phyloP scores from a whole-genome alignment of 148 eudicot genomes.

The Rhododendron simsii region DNA sequence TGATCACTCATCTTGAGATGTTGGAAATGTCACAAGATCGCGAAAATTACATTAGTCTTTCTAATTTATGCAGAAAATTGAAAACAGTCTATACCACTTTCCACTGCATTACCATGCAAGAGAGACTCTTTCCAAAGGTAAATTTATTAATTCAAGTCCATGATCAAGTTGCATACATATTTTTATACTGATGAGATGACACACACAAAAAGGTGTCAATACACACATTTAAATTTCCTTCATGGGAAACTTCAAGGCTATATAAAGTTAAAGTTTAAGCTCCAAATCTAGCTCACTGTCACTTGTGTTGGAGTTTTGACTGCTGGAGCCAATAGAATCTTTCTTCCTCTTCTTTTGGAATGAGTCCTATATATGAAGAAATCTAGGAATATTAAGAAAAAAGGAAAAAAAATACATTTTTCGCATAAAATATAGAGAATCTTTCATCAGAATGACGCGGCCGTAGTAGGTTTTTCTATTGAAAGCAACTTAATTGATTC shows the following conservation, averaged over 20 bases:
- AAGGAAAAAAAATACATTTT: not conserved
- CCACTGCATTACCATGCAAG: too few relatives aligned
- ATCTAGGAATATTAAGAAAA: not conserved
- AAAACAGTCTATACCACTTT: too few relatives aligned
- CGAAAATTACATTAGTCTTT: not conserved
- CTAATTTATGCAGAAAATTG: too few relatives aligned
- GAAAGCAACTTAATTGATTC: not conserved
- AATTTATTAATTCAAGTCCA: not conserved
- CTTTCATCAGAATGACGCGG: not conserved
- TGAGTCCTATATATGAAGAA: slow-evolving; percentile 24
- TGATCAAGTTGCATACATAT: not conserved
- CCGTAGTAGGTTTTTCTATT: not conserved
- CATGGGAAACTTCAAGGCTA: not conserved
- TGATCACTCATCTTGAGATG: not conserved
- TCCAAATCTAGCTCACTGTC: slow-evolving; percentile 48
- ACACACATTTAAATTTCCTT: not conserved
- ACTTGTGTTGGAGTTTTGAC: slow-evolving; percentile 34
- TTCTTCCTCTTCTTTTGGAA: slow-evolving; percentile 21
- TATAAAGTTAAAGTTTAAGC: slow-evolving; percentile 34
- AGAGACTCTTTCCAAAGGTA: not conserved
- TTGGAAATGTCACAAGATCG: not conserved
- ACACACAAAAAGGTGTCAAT: not conserved
- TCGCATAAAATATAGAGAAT: not conserved
- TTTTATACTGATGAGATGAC: not conserved
- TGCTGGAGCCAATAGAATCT: slow-evolving; percentile 28